Base-by-base conservation (phyloP, 129 eudicot species). In the Erigeron canadensis region DNA sequence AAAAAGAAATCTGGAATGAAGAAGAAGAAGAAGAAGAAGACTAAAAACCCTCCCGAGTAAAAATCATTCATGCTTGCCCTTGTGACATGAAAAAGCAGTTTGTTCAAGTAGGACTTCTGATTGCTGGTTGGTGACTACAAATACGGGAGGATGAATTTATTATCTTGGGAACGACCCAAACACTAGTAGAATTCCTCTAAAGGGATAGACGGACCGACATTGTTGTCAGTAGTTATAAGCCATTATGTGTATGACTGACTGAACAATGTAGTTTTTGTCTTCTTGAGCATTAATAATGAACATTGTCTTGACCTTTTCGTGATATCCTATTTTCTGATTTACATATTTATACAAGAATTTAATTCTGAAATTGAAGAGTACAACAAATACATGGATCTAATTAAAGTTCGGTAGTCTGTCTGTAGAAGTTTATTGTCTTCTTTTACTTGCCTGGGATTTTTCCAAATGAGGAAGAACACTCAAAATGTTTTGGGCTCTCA, bases 401-500 rank as follows among this genome's bases (percentile, higher is more conserved):
- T 51, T 19, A 21, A 48, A 28, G 54, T 38, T 56, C n/a, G n/a
- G n/a, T n/a, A n/a, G n/a, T n/a, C 0, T 63, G 42, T 67, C 16
- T 63, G 56, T 55, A 12, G 66, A 67, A 56, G 67, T 61, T 84
- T 61, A 79, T 18, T 34, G 75, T 65, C 81, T 75, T 72, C 82
- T 79, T 60, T 74, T 67, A 74, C 83, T 37, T 59, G 79, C 84
- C 62, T 65, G 70, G 65, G 91, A 62, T 50, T 72, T 84, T 51
- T 75, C 77, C 44, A 86, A 75, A 75, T 83, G 81, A 48, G 91
- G 88, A 70, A 86, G 84, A 6, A 65, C 86, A 66, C 51, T 84
- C 70, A 81, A 73, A 55, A 94, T 94, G 84, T 94, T 89, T 78
- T 89, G 93, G 57, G 93, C 87, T 72, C 86, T 86, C 84, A 93